phyloP scores from a whole-genome alignment of 2,329 filamentous ascomycete species.

The Penicillium sp. region DNA sequence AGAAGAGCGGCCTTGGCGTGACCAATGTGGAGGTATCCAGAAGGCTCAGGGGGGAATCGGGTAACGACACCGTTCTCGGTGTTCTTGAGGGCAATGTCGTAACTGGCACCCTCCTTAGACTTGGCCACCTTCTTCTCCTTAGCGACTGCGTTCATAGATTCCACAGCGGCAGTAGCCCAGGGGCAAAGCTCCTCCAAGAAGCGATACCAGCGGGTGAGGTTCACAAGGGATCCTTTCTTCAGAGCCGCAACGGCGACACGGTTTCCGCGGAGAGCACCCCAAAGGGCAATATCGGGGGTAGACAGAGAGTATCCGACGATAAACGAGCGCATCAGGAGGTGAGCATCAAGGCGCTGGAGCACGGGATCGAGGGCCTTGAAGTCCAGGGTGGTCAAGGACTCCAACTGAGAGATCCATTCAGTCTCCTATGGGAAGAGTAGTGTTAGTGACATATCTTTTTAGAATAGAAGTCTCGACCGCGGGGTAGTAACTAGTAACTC shows the following conservation, averaged over 20 bases:
- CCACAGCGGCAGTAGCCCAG: slow-evolving; percentile 69
- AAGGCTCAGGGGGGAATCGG: slow-evolving; percentile 90
- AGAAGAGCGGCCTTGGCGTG: slow-evolving; percentile 92
- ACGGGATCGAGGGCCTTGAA: slow-evolving; percentile 78
- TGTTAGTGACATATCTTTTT: not conserved
- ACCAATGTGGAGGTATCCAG: slow-evolving; percentile 90
- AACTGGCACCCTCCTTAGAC: slow-evolving; percentile 78
- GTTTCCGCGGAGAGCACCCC: slow-evolving; percentile 79
- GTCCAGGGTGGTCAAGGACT: slow-evolving; percentile 58
- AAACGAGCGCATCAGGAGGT: slow-evolving; percentile 82
- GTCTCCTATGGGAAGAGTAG: slow-evolving; percentile 32
- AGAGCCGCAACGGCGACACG: slow-evolving; percentile 78
- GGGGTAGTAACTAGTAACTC: slow-evolving; percentile 11
- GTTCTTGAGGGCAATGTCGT: slow-evolving; percentile 82
- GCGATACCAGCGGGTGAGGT: slow-evolving; percentile 81
- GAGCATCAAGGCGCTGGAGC: slow-evolving; percentile 75
- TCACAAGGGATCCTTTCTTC: slow-evolving; percentile 72
- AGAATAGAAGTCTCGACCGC: not conserved
- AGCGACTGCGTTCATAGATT: slow-evolving; percentile 65
- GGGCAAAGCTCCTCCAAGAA: slow-evolving; percentile 80
- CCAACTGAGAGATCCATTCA: slow-evolving; percentile 57
- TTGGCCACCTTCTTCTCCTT: slow-evolving; percentile 66
- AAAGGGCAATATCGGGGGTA: slow-evolving; percentile 75
- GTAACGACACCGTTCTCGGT: slow-evolving; percentile 87
- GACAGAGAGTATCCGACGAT: slow-evolving; percentile 76